phyloP scores from a whole-genome alignment of 352 stramenopile species.

The Phytophthora pinifolia region DNA sequence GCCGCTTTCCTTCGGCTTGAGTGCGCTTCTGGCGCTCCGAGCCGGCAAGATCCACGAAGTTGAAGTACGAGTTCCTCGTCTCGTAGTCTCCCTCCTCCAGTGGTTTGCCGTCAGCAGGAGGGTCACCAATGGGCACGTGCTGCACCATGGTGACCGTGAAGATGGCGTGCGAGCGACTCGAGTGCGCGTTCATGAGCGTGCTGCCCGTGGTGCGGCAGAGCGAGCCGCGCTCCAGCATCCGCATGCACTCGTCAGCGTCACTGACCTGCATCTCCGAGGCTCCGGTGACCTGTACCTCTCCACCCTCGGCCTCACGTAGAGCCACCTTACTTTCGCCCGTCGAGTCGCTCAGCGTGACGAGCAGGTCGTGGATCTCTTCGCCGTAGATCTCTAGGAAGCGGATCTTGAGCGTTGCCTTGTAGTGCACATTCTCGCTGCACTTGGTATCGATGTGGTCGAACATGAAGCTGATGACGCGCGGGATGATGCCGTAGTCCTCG shows the following conservation, averaged over 20 bases:
- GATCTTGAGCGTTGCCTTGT: conserved; percentile 66
- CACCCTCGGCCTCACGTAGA: conserved; percentile 83
- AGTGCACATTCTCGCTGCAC: conserved; percentile 54
- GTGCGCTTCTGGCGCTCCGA: conserved; percentile 96
- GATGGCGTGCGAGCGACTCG: conserved; percentile 91
- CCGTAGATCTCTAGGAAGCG: conserved; percentile 93
- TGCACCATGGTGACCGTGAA: conserved; percentile 89
- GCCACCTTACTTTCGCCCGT: conserved; percentile 67
- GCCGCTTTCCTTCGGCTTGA: conserved; percentile 87
- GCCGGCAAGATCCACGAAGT: conserved; percentile 92
- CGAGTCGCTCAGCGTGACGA: conserved; percentile 71
- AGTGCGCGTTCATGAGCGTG: conserved; percentile 93
- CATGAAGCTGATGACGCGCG: conserved; percentile 81
- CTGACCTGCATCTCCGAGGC: conserved; percentile 71
- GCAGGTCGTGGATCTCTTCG: conserved; percentile 90
- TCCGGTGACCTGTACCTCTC: conserved; percentile 83
- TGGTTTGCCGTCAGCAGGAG: conserved; percentile 31
- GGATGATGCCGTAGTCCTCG: conserved; percentile 88
- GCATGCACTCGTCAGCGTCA: conserved; percentile 74
- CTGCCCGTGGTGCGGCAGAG: conserved; percentile 82
- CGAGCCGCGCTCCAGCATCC: conserved; percentile 82
- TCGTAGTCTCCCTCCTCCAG: conserved; percentile 66
- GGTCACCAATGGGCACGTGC: conserved; percentile 60
- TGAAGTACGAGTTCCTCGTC: conserved; percentile 86
- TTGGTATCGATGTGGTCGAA: conserved; percentile 80